Percentiles rank a stretch among this genome's conserved stretches.
phyloP scores from a whole-genome alignment of 2,329 filamentous ascomycete genomes.

The Epichloe typhina region DNA sequence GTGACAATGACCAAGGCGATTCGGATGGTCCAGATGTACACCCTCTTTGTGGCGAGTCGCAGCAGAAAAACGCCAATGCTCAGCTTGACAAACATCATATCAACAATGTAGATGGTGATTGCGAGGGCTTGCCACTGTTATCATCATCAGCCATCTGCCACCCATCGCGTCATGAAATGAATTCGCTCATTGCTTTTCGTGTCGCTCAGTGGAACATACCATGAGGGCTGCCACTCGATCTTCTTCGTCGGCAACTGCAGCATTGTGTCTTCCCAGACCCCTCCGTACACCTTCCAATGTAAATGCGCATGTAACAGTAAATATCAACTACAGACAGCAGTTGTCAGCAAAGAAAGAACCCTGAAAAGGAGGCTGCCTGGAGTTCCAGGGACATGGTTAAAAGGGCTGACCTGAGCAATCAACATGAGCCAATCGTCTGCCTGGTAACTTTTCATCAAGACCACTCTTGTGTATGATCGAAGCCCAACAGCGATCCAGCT shows the following conservation, averaged over 20 bases:
- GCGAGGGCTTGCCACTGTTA: constrained; percentile 36
- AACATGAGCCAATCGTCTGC: constrained; percentile 43
- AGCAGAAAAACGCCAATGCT: constrained; percentile 41
- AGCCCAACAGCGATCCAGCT: constrained; percentile 30
- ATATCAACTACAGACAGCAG: constrained; percentile 23
- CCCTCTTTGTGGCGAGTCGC: constrained; percentile 29
- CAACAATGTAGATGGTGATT: constrained; percentile 34
- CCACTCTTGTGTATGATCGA: constrained; percentile 29
- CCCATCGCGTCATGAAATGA: neutral
- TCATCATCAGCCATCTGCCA: neutral
- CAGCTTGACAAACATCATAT: constrained; percentile 45
- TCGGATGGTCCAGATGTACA: constrained; percentile 36
- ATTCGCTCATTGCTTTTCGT: neutral
- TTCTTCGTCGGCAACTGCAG: constrained; percentile 24
- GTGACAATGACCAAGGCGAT: constrained; percentile 31
- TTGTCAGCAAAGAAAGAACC: constrained; percentile 1
- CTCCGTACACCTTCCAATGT: constrained; percentile 28
- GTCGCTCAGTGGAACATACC: constrained; percentile 16
- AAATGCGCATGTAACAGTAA: constrained; percentile 33
- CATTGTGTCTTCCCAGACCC: constrained; percentile 36
- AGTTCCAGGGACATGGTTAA: neutral
- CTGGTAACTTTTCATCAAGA: constrained; percentile 31
- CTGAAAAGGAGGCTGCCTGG: neutral
- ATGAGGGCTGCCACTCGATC: constrained; percentile 32
- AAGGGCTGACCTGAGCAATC: constrained; percentile 26